phyloP scores from a whole-genome alignment of 495 filamentous ascomycete genomes.

The Entonaema liquescens region DNA sequence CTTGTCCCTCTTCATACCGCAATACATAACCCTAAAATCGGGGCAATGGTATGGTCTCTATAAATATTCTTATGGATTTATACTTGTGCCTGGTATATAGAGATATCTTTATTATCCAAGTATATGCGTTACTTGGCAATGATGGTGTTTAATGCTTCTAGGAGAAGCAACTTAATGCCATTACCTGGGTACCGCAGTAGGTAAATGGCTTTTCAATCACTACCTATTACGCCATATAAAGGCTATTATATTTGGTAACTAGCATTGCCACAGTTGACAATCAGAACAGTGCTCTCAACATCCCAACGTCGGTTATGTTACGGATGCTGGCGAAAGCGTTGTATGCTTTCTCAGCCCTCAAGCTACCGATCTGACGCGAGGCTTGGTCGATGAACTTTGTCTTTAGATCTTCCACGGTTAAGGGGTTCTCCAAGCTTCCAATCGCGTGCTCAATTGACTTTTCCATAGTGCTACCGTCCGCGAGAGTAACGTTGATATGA shows the following conservation, averaged over 20 bases:
- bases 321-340: conserved; percentile 47
- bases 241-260: neutral
- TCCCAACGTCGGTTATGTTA: conserved; percentile 41
- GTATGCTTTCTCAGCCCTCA: conserved; percentile 48
- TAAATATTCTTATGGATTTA: too few species aligned
- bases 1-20: too few species aligned
- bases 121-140: too few species aligned
- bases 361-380: conserved; percentile 30
- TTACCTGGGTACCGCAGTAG: too few species aligned
- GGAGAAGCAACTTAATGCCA: too few species aligned
- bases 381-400: conserved; percentile 59
- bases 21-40: too few species aligned
- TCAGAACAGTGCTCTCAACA: conserved; percentile 35
- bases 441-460: conserved; percentile 61
- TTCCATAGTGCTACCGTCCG: conserved; percentile 48
- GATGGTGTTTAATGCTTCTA: too few species aligned
- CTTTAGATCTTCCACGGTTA: conserved; percentile 55
- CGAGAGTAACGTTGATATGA: conserved; percentile 48
- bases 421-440: conserved; percentile 58
- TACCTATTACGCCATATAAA: neutral
- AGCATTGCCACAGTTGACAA: neutral
- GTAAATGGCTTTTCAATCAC: too few species aligned
- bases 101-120: too few species aligned
- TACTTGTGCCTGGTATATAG: too few species aligned
- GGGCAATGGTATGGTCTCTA: too few species aligned